Conservation (phyloP, 2,329 filamentous ascomycete species). For the Hymenotorrendiella dingleyae region DNA sequence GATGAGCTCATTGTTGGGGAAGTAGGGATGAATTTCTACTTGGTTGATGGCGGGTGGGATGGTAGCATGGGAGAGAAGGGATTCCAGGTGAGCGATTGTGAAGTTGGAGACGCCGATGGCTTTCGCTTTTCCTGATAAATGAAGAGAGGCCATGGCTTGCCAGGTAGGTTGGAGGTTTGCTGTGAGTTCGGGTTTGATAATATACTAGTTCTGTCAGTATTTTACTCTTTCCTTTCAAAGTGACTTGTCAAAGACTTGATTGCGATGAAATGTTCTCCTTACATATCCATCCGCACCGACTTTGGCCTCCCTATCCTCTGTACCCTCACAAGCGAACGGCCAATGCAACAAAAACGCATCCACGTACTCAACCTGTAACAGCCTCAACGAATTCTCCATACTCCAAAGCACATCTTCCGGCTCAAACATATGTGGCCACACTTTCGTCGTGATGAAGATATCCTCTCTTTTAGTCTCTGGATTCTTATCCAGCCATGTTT, state of each 20-base stretch:
- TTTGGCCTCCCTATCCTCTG: conserved; percentile 56
- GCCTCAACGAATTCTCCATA: conserved; percentile 65
- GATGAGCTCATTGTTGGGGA: conserved; percentile 63
- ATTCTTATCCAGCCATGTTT: conserved; percentile 55
- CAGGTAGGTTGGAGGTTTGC: conserved; percentile 60
- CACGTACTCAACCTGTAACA: conserved; percentile 71
- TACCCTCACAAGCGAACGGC: conserved; percentile 73
- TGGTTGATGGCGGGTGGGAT: conserved; percentile 47
- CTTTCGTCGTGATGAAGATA: conserved; percentile 27
- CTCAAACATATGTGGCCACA: conserved; percentile 58
- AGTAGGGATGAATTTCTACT: conserved; percentile 67
- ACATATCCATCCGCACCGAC: conserved; percentile 47
- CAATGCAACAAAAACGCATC: conserved; percentile 81
- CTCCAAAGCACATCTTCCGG: conserved; percentile 57
- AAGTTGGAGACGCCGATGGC: conserved; percentile 57
- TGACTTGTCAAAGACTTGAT: neutral
- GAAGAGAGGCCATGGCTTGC: conserved; percentile 65
- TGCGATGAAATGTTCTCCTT: conserved; percentile 4
- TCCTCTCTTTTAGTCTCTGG: conserved; percentile 52
- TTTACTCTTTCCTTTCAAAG: neutral
- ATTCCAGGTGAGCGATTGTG: conserved; percentile 45
- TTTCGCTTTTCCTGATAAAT: conserved; percentile 50
- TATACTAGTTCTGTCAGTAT: conserved; percentile 36
- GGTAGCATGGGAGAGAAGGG: conserved; percentile 42
- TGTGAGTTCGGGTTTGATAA: conserved; percentile 57